Conservation (phyloP, 2,329 filamentous ascomycete species). For the Xylariaceae sp. region DNA sequence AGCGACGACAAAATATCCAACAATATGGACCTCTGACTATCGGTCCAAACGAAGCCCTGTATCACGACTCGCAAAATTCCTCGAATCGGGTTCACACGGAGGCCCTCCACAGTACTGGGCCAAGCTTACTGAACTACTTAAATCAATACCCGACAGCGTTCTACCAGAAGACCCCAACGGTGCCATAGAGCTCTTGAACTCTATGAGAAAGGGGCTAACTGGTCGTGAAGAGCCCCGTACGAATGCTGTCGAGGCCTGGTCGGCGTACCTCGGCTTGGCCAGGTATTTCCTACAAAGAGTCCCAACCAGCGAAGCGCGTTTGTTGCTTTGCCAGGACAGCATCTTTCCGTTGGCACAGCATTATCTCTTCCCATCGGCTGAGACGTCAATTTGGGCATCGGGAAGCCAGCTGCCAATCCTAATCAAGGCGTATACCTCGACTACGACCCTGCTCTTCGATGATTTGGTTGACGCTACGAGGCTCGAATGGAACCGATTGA, state of each 20-base stretch:
- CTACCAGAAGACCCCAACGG: constrained; percentile 50
- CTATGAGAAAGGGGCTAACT: constrained; percentile 65
- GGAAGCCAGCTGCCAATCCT: constrained; percentile 36
- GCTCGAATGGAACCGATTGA: constrained; percentile 59
- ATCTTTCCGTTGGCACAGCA: constrained; percentile 52
- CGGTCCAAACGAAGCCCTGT: constrained; percentile 50
- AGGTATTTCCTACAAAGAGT: constrained; percentile 48
- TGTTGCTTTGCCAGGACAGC: constrained; percentile 42
- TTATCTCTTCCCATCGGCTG: constrained; percentile 45
- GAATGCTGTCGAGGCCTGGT: constrained; percentile 67
- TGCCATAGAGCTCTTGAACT: constrained; percentile 56
- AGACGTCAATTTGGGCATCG: constrained; percentile 36
- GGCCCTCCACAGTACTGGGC: constrained; percentile 69
- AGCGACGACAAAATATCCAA: constrained; percentile 60
- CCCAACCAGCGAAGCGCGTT: constrained; percentile 40
- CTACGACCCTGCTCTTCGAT: constrained; percentile 37
- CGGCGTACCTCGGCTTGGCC: constrained; percentile 63
- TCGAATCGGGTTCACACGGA: constrained; percentile 81
- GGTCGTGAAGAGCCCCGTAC: constrained; percentile 68
- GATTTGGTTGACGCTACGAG: constrained; percentile 46
- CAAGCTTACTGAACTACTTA: constrained; percentile 58
- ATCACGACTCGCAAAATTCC: constrained; percentile 60
- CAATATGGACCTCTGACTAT: constrained; percentile 65
- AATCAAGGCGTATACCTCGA: constrained; percentile 44
- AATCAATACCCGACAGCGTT: constrained; percentile 48